A percentile compares a stretch with the other conserved stretches of the same genome.
These are phyloP conservation scores for Globisporangium rhizosaccharum DNA, from an alignment of 352 stramenopile genomes.

Conservation along the genomic window DNA sequence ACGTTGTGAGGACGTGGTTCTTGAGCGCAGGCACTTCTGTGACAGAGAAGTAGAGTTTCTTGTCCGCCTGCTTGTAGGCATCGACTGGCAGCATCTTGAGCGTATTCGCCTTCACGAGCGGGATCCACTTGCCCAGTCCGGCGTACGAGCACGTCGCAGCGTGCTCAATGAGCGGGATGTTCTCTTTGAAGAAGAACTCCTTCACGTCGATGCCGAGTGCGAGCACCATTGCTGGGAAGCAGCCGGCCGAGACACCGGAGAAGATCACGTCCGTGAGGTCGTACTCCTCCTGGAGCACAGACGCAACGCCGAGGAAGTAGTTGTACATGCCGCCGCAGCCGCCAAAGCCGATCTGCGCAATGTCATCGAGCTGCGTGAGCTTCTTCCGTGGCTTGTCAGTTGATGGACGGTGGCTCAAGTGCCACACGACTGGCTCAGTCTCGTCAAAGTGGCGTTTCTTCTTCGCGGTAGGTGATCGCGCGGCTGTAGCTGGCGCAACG, in stretches of 20 bases:
- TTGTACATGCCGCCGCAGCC: slow-evolving; percentile 86
- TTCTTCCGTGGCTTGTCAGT: slow-evolving; percentile 27
- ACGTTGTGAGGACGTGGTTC: slow-evolving; percentile 72
- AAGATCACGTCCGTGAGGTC: slow-evolving; percentile 68
- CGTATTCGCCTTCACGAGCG: slow-evolving; percentile 63
- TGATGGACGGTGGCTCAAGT: slow-evolving; percentile 18
- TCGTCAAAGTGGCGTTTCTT: slow-evolving; percentile 13
- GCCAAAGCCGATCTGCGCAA: slow-evolving; percentile 75
- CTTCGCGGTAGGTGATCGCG: background rate
- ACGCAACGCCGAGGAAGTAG: slow-evolving; percentile 77
- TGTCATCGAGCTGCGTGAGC: slow-evolving; percentile 48
- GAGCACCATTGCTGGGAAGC: slow-evolving; percentile 64
- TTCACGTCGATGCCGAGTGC: slow-evolving; percentile 63
- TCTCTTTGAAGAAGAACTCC: slow-evolving; percentile 83
- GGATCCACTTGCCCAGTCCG: slow-evolving; percentile 73
- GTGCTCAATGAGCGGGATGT: slow-evolving; percentile 65
- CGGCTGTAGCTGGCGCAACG: too few relatives aligned
- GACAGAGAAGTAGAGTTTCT: slow-evolving; percentile 76
- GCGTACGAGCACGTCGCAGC: slow-evolving; percentile 49
- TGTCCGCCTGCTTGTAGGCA: slow-evolving; percentile 52
- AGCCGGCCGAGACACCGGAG: slow-evolving; percentile 70
- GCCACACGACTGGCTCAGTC: slow-evolving; percentile 21
- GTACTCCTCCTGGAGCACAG: slow-evolving; percentile 72
- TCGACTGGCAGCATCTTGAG: slow-evolving; percentile 54
- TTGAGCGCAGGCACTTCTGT: slow-evolving; percentile 57